Base-by-base conservation (phyloP, 2,329 filamentous ascomycete genomes). In the Neoscytalidium dimidiatum region DNA sequence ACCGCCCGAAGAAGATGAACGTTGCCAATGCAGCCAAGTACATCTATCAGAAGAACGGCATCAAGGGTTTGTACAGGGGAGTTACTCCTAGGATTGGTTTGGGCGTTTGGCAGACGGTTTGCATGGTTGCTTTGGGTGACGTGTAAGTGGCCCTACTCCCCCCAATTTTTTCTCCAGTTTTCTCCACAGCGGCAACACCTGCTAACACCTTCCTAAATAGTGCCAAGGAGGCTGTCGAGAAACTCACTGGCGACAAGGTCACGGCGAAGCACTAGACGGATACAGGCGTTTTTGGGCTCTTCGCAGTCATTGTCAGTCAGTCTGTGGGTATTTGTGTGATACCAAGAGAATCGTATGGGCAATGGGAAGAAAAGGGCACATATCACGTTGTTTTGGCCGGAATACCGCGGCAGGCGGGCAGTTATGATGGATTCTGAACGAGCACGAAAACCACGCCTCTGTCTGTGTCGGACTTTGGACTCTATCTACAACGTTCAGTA, bases 101-200 rank as follows among this genome's bases (percentile, higher is more conserved):
- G 69, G 90, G 95, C 77, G 88, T 99, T 83, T 99, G 95, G 95
- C 95, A 99, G 86, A 99, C 95, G 68, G 91, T 99, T 76, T 99
- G 95, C 86, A 99, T 99, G 95, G 95, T 99, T 82, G 95, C 94
- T 75, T 86, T 98, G 80, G 95, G 95, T 82, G 95, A 98, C 83
- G 94, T 96, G 93, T 96, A 83, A 85, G 92, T 60, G 56, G 28
- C 26, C 26, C 35, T 26, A 35, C 26, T 13, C 46, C 44, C 64
- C 26, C n/a, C 46, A 21, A 3, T 35, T 43, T 43, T n/a, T 17
- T 17, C 56, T 31, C 35, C 13, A 17, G 28, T 11, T 19, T 21
- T 60, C 31, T 17, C 56, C 44, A 46, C n/a, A 28, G 41, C 11
- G 7, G 44, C 48, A 49, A 48, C 13, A 23, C 14, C 33, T n/a